These are phyloP conservation scores for Rhodotorula taiwanensis DNA, from an alignment of 768 basidiomycete species.

Conservation along the genomic window DNA sequence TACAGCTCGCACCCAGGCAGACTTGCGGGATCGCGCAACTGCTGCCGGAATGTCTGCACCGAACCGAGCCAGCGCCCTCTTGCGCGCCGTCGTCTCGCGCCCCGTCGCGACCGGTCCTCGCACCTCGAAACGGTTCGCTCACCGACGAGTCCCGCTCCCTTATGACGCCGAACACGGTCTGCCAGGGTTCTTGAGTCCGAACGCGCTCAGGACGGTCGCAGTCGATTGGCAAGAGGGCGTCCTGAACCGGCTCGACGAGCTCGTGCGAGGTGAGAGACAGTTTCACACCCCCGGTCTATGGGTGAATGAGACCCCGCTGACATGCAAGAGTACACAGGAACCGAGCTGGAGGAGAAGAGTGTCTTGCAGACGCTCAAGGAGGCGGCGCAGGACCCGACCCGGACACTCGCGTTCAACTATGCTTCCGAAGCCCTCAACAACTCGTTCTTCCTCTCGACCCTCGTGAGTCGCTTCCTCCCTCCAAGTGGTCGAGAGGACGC, in stretches of 20 bases:
- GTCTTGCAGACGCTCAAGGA: constrained; percentile 68
- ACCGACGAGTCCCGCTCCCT: constrained; percentile 51
- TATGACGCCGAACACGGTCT: constrained; percentile 67
- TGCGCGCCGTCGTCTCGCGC: neutral
- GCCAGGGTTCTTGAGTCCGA: constrained; percentile 67
- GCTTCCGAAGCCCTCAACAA: constrained; percentile 90
- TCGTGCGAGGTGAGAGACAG: constrained; percentile 65
- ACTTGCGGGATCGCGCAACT: no score
- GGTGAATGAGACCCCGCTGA: constrained; percentile 10
- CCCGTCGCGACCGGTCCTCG: neutral
- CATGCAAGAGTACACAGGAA: constrained; percentile 50
- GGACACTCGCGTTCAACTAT: constrained; percentile 75
- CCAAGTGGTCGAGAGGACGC: no score
- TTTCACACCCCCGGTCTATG: neutral
- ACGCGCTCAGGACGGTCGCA: constrained; percentile 63
- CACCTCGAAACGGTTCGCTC: constrained; percentile 16
- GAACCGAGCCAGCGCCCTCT: neutral
- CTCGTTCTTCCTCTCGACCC: constrained; percentile 78
- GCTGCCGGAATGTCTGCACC: neutral
- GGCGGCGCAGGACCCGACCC: constrained; percentile 55
- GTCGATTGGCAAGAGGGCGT: constrained; percentile 82
- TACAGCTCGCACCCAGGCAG: no score
- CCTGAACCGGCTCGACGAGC: constrained; percentile 65
- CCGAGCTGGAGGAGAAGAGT: constrained; percentile 53
- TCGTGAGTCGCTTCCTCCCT: constrained; percentile 55